Evolutionary conservation across 257 asterid species (phyloP), one percentile per base, ranked within the genome.

Genomic region (Buddleja alternifolia): DNA sequence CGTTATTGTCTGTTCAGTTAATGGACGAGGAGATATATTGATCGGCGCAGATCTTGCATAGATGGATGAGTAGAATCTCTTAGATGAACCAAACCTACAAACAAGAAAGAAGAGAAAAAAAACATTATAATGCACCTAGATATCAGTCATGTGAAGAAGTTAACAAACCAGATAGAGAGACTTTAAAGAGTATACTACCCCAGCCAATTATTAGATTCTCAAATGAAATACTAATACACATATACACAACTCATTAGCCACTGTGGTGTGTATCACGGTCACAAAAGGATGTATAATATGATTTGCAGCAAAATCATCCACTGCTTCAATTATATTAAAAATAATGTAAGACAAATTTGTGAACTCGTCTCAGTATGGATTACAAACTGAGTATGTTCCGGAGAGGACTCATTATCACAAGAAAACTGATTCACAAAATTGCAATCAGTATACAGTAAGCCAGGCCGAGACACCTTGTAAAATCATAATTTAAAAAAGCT

Each of bases 61-160:
- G 63, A 80, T 66, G 9, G 79, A 75, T 34, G 88, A 80, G 61
- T 80, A 85, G 72, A 84, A 82, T 47, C 66, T 60, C 83, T 45
- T 80, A 10, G 71, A 74, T 57, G 74, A 80, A 80, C 32, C 79
- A 82, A 75, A 70, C 82, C 90, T 83, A 50, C 78, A 77, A n/a
- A 59, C 53, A n/a, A n/a, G n/a, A n/a, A n/a, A n/a, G n/a, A n/a
- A n/a, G n/a, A n/a, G 63, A 10, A 60, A 32, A 48, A 67, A 32
- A 60, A 36, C 58, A 66, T 37, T 24, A 48, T 58, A 51, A 69
- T 45, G 23, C 61, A 55, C 16, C 19, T 12, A 57, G 40, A 19
- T 39, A 53, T 60, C 17, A 40, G 42, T 60, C 50, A 41, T 23
- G 21, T 50, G 4, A 25, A 48, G 48, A 36, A 14, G 54, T 10